Evolutionary conservation across 805 yeast genomes (phyloP), one percentile per base, ranked within the genome.

Genomic region (Tetrapisispora fleetii): DNA sequence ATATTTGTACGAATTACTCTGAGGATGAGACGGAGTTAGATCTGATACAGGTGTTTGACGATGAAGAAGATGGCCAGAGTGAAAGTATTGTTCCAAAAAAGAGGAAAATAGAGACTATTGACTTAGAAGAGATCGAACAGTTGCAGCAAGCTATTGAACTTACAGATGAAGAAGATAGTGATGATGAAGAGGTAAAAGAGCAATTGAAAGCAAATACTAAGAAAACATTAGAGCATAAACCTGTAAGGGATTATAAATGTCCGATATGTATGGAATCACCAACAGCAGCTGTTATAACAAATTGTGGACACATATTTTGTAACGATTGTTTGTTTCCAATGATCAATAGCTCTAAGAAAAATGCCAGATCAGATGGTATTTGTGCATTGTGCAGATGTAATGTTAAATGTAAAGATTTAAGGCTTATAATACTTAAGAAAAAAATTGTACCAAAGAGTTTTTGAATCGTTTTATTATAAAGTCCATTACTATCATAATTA

Each of bases 271-370:
- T 79, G 57, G 83, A 78, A 9, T 69, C 73, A 4, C 78, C 80
- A 2, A 71, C 67, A 16, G 55, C 65, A 7, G 73, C 81, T 1
- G 69, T 72, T 30, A 73, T 74, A 17, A 68, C 78, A 3, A 74
- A 76, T 0, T 79, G 84, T 62, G 84, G 84, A 0, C 84, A 79
- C 58, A 64, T 75, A 2, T 78, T 73, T 54, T 79, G 84, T 55
- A 67, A 72, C 6, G 73, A 72, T 27, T 79, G 83, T 57, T 65
- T 76, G 4, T 78, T 74, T 51, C 65, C 69, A 51, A 74, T 74
- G 60, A 72, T 76, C 33, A 74, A 76, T 13, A 70, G 68, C 55
- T 78, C 78, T 37, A 73, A 67, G 56, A 64, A 58, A 38, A 63
- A 57, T 21, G 27, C 36, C 2, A 59, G 59, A 42, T 53, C 50